phyloP scores from a whole-genome alignment of 106 monocot species.

The Dioscorea dumetorum region DNA sequence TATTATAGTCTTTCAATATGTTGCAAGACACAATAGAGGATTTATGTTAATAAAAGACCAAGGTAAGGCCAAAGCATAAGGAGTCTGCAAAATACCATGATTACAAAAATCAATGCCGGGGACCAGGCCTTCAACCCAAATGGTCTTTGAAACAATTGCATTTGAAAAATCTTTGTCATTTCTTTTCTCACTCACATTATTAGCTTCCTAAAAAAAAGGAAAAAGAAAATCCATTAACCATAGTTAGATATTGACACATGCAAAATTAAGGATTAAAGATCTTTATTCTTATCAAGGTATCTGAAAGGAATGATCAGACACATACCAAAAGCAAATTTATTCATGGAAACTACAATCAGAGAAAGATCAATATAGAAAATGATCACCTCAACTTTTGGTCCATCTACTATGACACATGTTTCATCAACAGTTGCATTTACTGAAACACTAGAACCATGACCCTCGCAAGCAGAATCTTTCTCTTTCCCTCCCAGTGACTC shows the following conservation, averaged over 20 bases:
- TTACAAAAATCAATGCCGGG: slow-evolving; percentile 99
- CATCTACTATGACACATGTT: slow-evolving; percentile 5
- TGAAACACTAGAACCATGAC: slow-evolving; percentile 6
- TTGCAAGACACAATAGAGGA: too few species aligned
- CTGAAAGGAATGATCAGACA: too few species aligned
- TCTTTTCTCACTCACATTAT: slow-evolving; percentile 13
- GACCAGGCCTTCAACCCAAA: slow-evolving; percentile 95
- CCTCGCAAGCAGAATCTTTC: background rate
- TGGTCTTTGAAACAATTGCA: slow-evolving; percentile 29
- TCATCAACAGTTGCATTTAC: slow-evolving; percentile 14
- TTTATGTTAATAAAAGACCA: background rate
- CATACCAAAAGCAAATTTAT: too few species aligned
- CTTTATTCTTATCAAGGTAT: too few species aligned
- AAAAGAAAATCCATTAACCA: background rate
- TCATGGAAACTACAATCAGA: too few species aligned
- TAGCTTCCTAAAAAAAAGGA: slow-evolving; percentile 18
- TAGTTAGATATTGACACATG: too few species aligned
- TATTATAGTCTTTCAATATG: too few species aligned
- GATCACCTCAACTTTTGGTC: slow-evolving; percentile 14
- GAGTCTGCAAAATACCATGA: slow-evolving; percentile 48
- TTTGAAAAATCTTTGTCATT: slow-evolving; percentile 17
- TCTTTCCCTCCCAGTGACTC: slow-evolving; percentile 27
- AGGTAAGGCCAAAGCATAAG: background rate
- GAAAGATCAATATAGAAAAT: slow-evolving; percentile 2
- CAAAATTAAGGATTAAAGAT: too few species aligned